Conservation (phyloP, 192 early-diverging fungal genomes). For the Backusella westeae region DNA sequence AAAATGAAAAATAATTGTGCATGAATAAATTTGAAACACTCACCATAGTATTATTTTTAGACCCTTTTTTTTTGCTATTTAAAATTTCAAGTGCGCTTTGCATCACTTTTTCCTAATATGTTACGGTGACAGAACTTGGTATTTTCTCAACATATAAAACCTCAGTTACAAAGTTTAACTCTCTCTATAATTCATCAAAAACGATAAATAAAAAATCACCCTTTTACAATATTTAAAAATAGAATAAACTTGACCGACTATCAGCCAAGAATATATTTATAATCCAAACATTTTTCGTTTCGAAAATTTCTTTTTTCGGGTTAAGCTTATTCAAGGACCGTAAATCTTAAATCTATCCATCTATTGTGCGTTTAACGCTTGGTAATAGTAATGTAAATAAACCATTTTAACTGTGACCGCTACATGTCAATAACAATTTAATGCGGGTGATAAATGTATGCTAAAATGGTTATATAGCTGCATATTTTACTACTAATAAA, state of each 20-base stretch:
- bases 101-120: slow-evolving; percentile 1
- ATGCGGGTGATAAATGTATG: background rate
- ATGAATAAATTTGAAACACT: slow-evolving; percentile 4
- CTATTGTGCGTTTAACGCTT: background rate
- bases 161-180: background rate
- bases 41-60: background rate
- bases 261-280: background rate
- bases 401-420: background rate
- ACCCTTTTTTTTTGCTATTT: background rate
- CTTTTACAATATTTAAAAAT: background rate
- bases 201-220: background rate
- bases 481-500: background rate
- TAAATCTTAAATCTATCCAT: background rate
- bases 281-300: background rate
- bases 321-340: background rate
- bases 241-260: background rate
- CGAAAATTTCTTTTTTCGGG: background rate
- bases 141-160: background rate
- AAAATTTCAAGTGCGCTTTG: background rate
- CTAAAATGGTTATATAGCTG: background rate
- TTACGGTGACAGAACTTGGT: background rate
- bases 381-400: background rate
- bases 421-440: background rate
- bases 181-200: background rate
- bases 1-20: background rate